These are phyloP conservation scores for Fusarium sp. DNA, from an alignment of 2,329 filamentous ascomycete species.

Conservation along the genomic window DNA sequence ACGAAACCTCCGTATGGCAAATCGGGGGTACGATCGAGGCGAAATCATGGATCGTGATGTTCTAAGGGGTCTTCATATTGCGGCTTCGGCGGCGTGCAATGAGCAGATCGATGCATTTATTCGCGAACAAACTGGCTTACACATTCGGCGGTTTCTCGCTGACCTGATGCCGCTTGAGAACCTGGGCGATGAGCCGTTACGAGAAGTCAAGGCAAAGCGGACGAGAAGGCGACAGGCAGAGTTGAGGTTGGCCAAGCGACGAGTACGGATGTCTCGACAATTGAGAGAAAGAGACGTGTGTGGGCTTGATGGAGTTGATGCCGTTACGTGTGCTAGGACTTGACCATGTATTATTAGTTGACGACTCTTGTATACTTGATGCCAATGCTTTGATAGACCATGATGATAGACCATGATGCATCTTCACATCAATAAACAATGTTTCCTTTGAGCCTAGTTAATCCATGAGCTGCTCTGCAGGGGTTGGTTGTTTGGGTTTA, in stretches of 20 bases:
- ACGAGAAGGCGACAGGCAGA: constrained; percentile 47
- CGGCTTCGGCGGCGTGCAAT: constrained; percentile 67
- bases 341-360: constrained; percentile 16
- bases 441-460: background rate
- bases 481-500: constrained; percentile 16
- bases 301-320: background rate
- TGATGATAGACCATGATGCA: background rate
- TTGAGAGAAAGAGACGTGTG: constrained; percentile 28
- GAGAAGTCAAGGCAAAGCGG: constrained; percentile 42
- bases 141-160: constrained; percentile 66
- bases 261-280: constrained; percentile 50
- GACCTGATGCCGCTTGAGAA: constrained; percentile 65
- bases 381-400: constrained; percentile 3
- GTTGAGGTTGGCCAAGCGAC: constrained; percentile 51
- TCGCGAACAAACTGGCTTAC: constrained; percentile 62
- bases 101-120: constrained; percentile 66
- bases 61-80: constrained; percentile 66
- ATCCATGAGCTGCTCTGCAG: constrained; percentile 1
- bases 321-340: background rate
- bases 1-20: constrained; percentile 34
- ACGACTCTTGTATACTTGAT: constrained; percentile 3
- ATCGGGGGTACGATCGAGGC: constrained; percentile 50
- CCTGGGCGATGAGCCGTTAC: constrained; percentile 49
- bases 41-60: constrained; percentile 63
- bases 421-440: background rate